phyloP scores from a whole-genome alignment of 2,329 filamentous ascomycete species.

The Exophiala dermatitidis region DNA sequence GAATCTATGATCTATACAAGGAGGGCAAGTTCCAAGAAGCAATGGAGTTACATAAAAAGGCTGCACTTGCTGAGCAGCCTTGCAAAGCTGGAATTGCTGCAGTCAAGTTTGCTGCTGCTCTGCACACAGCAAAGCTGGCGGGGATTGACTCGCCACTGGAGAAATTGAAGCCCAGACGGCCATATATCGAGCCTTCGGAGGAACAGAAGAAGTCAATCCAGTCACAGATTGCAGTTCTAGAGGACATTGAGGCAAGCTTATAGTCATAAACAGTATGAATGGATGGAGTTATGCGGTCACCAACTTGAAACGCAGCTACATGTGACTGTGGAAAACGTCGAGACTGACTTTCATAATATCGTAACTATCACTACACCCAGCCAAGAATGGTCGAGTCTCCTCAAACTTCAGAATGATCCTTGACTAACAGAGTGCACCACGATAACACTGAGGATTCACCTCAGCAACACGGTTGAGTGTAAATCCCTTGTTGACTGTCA shows the following conservation, averaged over 20 bases:
- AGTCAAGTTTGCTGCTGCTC: conserved; percentile 60
- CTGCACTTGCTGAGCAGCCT: conserved; percentile 57
- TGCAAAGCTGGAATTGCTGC: conserved; percentile 60
- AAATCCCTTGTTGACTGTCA: no score
- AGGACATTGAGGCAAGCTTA: conserved; percentile 9
- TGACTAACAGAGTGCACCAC: no score
- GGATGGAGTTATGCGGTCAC: no score
- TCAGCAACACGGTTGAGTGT: no score
- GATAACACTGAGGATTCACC: no score
- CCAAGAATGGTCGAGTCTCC: no score
- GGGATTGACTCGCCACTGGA: conserved; percentile 51
- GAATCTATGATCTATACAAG: conserved; percentile 54
- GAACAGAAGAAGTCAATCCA: conserved; percentile 39
- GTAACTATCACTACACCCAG: no score
- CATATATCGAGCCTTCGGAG: conserved; percentile 49
- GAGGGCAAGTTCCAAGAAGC: conserved; percentile 53
- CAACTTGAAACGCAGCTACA: no score
- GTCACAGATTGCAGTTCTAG: conserved; percentile 29
- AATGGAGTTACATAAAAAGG: conserved; percentile 52
- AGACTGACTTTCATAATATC: no score
- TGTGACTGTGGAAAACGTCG: no score
- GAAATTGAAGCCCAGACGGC: conserved; percentile 51
- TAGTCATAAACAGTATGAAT: no score
- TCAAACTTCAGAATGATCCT: no score
- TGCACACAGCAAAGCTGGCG: conserved; percentile 52